These are phyloP conservation scores for Suhomyces vadensis DNA, from an alignment of 805 yeast genomes.

Conservation along the genomic window DNA sequence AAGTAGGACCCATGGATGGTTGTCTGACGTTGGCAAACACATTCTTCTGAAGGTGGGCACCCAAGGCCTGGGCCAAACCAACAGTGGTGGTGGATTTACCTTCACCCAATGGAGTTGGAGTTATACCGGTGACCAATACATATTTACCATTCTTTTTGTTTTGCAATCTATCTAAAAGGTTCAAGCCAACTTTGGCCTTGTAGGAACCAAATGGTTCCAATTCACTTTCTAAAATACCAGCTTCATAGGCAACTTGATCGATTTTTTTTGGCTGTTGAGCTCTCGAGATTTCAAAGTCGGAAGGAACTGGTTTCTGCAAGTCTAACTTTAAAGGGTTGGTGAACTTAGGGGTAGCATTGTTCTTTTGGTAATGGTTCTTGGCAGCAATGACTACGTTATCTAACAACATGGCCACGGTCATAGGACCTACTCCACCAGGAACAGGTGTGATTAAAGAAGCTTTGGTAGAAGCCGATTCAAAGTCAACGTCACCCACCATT, in stretches of 20 bases:
- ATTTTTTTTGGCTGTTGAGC: conserved; percentile 86
- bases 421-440: conserved; percentile 99
- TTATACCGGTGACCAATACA: conserved; percentile 92
- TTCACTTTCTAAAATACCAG: conserved; percentile 77
- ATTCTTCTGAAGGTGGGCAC: conserved; percentile 81
- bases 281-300: conserved; percentile 88
- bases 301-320: conserved; percentile 68
- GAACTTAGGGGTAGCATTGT: conserved; percentile 43
- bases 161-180: conserved; percentile 61
- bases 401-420: conserved; percentile 91
- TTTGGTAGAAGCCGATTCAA: conserved; percentile 56
- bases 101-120: conserved; percentile 98
- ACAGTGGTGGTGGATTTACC: conserved; percentile 97
- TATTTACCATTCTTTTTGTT: conserved; percentile 75
- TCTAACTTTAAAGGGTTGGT: conserved; percentile 58
- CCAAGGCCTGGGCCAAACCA: conserved; percentile 94
- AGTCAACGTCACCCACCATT: conserved; percentile 96
- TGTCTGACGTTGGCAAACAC: conserved; percentile 95
- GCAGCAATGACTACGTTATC: conserved; percentile 74
- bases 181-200: conserved; percentile 82
- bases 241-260: conserved; percentile 69
- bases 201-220: conserved; percentile 85
- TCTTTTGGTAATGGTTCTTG: conserved; percentile 45
- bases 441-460: conserved; percentile 88
- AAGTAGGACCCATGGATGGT: conserved; percentile 98